Base-by-base conservation (phyloP, 768 basidiomycete species). In the Naganishia randhawae region DNA sequence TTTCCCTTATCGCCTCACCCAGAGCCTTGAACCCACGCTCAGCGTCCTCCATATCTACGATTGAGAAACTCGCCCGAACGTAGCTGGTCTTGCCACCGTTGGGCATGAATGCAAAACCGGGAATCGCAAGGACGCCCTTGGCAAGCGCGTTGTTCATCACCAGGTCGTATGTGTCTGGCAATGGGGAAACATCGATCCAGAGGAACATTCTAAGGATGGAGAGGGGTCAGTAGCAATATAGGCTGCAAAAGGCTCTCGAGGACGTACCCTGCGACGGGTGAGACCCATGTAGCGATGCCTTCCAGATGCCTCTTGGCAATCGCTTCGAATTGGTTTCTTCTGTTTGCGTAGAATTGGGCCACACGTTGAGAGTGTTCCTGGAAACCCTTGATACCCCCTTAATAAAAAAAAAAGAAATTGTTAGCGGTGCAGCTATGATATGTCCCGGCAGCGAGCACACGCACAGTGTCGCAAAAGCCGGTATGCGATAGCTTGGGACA, bases 61-160 rank as follows among this genome's bases (percentile, higher is more conserved):
- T 69, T 16, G 89, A 90, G 81, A 95, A 96, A 42, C 89, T 83
- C 19, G 90, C 90, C 50, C 93, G 84, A 32, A 94, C 89, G 76
- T 88, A 90, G 27, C 86, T 82, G 8, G 88, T 87, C 75, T 84
- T 86, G 45, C 84, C 81, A 14, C 86, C 87, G 68, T 84, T 86
- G 17, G 92, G 91, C 66, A 88, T 82, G 82, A 93, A 94, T 22
- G 75, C 71, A 53, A 73, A 73, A 17, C 93, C 93, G 0, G 93
- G 93, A 13, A 96, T 84, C 19, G 90, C 92, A n/a, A 96, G 85
- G 9, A 96, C 89, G 22, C 92, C 92, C 27, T 85, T 85, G 71
- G 87, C 86, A 65, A 90, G 84, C 11, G 92, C 92, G 64, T 86
- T 86, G 8, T 85, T 87, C 65, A 84, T 83, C 73, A 95, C 90